Evolutionary conservation across 169 alveolate species (phyloP).

Genomic region (Eimeria necatrix): DNA sequence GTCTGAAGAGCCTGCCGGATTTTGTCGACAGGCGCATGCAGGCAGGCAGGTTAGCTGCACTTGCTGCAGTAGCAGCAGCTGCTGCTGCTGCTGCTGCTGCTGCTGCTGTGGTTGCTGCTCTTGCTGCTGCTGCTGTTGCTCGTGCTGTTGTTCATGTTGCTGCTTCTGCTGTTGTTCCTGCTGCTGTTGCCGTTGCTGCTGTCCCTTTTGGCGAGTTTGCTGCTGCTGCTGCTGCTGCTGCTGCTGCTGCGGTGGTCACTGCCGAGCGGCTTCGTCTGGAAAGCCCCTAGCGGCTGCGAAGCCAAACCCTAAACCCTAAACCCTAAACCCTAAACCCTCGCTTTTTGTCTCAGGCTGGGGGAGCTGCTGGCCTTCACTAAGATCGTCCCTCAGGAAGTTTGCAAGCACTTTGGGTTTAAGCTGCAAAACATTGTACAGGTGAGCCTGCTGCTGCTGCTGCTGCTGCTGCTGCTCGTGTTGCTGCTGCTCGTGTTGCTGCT

Average conservation of each 20-base stretch:
- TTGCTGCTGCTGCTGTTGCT: neutral
- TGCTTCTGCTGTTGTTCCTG: neutral
- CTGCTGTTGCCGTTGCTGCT: neutral
- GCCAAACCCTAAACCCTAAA: neutral
- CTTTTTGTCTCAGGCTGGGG: neutral
- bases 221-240: neutral
- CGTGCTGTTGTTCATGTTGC: neutral
- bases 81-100: conserved; percentile 27
- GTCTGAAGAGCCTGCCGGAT: conserved; percentile 19
- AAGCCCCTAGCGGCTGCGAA: no score
- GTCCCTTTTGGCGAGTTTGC: no score
- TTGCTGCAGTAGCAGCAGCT: neutral
- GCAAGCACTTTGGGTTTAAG: conserved; percentile 1
- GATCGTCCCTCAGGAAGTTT: neutral
- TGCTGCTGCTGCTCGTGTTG: conserved; percentile 25
- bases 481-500: conserved; percentile 3
- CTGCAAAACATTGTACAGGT: neutral
- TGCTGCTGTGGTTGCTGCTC: neutral
- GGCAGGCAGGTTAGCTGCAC: conserved; percentile 23
- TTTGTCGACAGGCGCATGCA: conserved; percentile 64
- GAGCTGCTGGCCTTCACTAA: conserved; percentile 48
- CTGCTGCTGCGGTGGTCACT: no score
- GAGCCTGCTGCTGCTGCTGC: conserved; percentile 35
- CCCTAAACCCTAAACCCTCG: conserved; percentile 33
- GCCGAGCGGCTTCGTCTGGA: no score